A percentile compares a stretch with the other conserved stretches of the same genome.
These are phyloP conservation scores for Agroathelia rolfsii DNA, from an alignment of 1,284 basidiomycete species.

Conservation along the genomic window DNA sequence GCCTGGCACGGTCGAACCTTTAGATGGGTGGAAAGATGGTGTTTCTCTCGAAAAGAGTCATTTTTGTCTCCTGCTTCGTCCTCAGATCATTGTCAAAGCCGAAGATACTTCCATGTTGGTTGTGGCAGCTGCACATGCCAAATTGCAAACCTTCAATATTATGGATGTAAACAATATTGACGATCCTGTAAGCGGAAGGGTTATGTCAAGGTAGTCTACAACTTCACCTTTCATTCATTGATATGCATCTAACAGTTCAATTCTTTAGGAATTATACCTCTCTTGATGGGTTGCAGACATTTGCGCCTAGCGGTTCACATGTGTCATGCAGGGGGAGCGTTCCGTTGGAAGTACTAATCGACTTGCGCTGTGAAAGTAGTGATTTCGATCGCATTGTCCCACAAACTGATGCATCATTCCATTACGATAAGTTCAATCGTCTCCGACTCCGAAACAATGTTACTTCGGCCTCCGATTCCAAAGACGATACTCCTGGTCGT, in stretches of 20 bases:
- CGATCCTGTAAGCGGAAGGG: constrained; percentile 78
- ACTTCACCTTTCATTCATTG: neutral
- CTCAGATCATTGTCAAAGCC: constrained; percentile 80
- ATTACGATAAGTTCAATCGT: constrained; percentile 93
- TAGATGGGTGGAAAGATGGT: constrained; percentile 63
- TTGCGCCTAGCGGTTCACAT: constrained; percentile 70
- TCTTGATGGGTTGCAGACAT: constrained; percentile 79
- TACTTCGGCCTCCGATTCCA: constrained; percentile 34
- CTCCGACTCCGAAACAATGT: constrained; percentile 73
- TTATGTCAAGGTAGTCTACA: constrained; percentile 76
- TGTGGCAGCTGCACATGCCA: constrained; percentile 76
- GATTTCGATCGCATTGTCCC: constrained; percentile 87
- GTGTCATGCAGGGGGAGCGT: too few species aligned
- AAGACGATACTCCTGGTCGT: constrained; percentile 24
- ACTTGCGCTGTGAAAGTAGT: constrained; percentile 71
- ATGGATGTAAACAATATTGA: constrained; percentile 73
- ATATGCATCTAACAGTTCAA: neutral
- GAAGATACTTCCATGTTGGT: constrained; percentile 62
- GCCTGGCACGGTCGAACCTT: constrained; percentile 38
- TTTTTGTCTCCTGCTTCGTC: constrained; percentile 81
- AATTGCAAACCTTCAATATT: constrained; percentile 74
- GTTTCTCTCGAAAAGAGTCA: constrained; percentile 62
- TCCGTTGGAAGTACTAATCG: constrained; percentile 84
- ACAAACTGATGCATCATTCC: constrained; percentile 78
- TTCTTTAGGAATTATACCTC: constrained; percentile 71